Evolutionary conservation across 1,284 basidiomycete species (phyloP).

Genomic region (Chondrostereum purpureum): DNA sequence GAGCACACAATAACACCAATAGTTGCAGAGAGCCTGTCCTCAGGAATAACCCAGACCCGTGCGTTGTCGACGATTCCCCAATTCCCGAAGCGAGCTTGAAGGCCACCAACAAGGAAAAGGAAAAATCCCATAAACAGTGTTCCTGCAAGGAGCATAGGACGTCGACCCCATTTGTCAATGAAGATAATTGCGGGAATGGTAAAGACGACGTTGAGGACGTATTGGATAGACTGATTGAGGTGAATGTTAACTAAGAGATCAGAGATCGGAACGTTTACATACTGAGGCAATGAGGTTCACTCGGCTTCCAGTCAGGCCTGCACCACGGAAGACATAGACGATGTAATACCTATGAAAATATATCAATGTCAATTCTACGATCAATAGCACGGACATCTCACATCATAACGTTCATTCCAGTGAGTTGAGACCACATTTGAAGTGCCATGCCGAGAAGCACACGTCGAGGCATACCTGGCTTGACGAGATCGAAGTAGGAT

Average conservation of each 20-base stretch:
- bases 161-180: constrained; percentile 74
- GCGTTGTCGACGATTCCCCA: constrained; percentile 44
- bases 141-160: constrained; percentile 67
- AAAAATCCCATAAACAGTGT: constrained; percentile 67
- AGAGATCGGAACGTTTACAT: constrained; percentile 10
- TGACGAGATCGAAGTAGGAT: constrained; percentile 64
- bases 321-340: constrained; percentile 71
- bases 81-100: constrained; percentile 60
- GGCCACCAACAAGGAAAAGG: constrained; percentile 70
- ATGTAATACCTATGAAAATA: constrained; percentile 54
- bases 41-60: constrained; percentile 53
- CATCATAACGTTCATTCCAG: constrained; percentile 71
- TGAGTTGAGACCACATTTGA: constrained; percentile 63
- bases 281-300: constrained; percentile 66
- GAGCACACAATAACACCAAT: constrained; percentile 71
- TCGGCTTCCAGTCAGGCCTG: constrained; percentile 64
- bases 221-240: constrained; percentile 53
- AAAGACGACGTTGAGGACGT: constrained; percentile 67
- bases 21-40: constrained; percentile 45
- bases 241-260: background rate
- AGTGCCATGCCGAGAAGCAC: constrained; percentile 50
- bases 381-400: constrained; percentile 16
- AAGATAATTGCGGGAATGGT: constrained; percentile 72
- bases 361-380: background rate
- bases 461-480: constrained; percentile 48